Conservation (phyloP, 768 basidiomycete species). For the Steccherinum ochraceum region DNA sequence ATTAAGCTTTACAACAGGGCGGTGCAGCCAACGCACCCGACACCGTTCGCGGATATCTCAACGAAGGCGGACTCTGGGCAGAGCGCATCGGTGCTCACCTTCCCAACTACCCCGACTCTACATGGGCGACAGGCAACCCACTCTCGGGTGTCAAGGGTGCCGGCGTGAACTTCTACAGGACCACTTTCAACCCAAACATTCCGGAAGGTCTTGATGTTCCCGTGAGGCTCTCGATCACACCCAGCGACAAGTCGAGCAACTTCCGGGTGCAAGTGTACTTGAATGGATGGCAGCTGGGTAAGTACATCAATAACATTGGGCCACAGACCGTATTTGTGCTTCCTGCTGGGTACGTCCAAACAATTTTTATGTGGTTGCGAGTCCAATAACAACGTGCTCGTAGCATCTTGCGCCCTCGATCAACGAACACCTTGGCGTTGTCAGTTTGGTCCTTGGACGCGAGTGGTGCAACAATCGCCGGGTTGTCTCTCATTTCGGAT, state of each 20-base stretch:
- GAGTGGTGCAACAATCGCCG: constrained; percentile 35
- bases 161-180: constrained; percentile 40
- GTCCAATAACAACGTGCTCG: no score
- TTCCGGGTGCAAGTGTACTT: constrained; percentile 44
- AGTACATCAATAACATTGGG: constrained; percentile 48
- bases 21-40: constrained; percentile 36
- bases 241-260: constrained; percentile 37
- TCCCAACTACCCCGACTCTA: constrained; percentile 36
- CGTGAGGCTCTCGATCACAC: constrained; percentile 38
- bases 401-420: constrained; percentile 32
- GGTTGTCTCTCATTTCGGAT: constrained; percentile 37
- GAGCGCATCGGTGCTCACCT: constrained; percentile 47
- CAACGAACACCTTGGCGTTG: constrained; percentile 39
- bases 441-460: constrained; percentile 45
- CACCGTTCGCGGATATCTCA: constrained; percentile 40
- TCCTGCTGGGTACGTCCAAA: constrained; percentile 35
- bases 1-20: constrained; percentile 22
- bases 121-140: constrained; percentile 23
- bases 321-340: constrained; percentile 45
- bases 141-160: constrained; percentile 24
- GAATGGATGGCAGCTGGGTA: constrained; percentile 50
- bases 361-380: background rate
- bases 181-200: constrained; percentile 32
- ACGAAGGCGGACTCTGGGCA: constrained; percentile 44
- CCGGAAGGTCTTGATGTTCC: constrained; percentile 38